A percentile compares a stretch with the other conserved stretches of the same genome.
Conservation (phyloP, 2,329 filamentous ascomycete genomes). For the Stagonosporopsis chrysanthemi region DNA sequence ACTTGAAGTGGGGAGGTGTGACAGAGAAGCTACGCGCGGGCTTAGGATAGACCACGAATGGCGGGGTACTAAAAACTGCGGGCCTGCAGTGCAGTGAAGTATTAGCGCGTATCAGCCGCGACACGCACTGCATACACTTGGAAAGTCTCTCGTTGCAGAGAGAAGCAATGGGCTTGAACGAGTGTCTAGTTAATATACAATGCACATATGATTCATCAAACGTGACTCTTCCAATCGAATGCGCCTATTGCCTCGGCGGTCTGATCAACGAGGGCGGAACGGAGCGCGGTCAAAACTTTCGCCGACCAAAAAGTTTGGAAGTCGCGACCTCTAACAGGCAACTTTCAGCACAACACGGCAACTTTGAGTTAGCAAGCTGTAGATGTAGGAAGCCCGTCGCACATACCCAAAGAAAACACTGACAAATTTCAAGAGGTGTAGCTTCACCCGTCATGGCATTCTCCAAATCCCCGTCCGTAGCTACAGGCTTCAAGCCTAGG, state of each 20-base stretch:
- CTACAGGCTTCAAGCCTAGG: slow-evolving; percentile 63
- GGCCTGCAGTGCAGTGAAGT: slow-evolving; percentile 36
- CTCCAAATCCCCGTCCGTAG: slow-evolving; percentile 55
- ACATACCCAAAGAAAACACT: background rate
- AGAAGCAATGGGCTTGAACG: slow-evolving; percentile 27
- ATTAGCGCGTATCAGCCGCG: slow-evolving; percentile 49
- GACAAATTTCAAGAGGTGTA: background rate
- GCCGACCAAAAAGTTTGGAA: slow-evolving; percentile 27
- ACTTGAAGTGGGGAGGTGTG: slow-evolving; percentile 40
- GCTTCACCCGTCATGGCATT: slow-evolving; percentile 55
- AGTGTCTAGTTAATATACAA: slow-evolving; percentile 30
- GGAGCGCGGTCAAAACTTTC: slow-evolving; percentile 2
- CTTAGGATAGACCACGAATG: slow-evolving; percentile 40
- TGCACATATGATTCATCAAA: slow-evolving; percentile 15
- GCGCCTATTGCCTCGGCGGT: background rate
- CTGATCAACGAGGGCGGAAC: slow-evolving; percentile 10
- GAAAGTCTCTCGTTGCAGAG: slow-evolving; percentile 29
- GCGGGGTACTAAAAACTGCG: slow-evolving; percentile 44
- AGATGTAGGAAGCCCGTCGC: background rate
- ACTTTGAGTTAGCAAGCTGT: background rate
- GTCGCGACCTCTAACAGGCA: background rate
- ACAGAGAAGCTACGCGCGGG: slow-evolving; percentile 39
- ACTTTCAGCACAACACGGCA: slow-evolving; percentile 1
- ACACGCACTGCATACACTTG: slow-evolving; percentile 52
- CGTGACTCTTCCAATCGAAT: slow-evolving; percentile 2